Evolutionary conservation across 768 basidiomycete genomes (phyloP).

Genomic region (Naganishia randhawae): DNA sequence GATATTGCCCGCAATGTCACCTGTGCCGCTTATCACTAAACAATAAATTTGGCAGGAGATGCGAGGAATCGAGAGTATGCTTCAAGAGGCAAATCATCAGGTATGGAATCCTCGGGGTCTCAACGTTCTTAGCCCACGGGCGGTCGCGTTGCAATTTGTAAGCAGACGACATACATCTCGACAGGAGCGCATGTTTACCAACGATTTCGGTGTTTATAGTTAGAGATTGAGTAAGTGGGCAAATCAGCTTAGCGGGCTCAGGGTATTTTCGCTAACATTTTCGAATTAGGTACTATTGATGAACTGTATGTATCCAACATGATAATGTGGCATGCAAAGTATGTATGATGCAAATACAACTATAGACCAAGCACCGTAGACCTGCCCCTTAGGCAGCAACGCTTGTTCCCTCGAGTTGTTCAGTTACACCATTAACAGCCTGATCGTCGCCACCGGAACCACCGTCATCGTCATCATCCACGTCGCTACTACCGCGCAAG

Average conservation of each 20-base stretch:
- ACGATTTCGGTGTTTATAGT: constrained; percentile 54
- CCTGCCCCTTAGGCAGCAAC: constrained; percentile 14
- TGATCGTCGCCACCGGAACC: constrained; percentile 17
- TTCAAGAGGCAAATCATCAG: constrained; percentile 67
- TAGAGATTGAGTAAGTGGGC: constrained; percentile 74
- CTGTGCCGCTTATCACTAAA: neutral
- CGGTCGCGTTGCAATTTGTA: constrained; percentile 86
- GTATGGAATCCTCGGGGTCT: constrained; percentile 82
- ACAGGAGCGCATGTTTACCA: constrained; percentile 10
- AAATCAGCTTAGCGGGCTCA: neutral
- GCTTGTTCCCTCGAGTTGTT: constrained; percentile 19
- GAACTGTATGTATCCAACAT: neutral
- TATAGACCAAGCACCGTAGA: neutral
- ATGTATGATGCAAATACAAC: constrained; percentile 15
- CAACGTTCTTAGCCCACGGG: constrained; percentile 77
- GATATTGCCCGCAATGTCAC: neutral
- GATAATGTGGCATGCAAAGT: neutral
- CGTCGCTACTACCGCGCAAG: constrained; percentile 5
- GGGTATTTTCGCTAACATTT: neutral
- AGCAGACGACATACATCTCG: constrained; percentile 46
- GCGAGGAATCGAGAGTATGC: constrained; percentile 59
- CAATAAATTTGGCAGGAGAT: constrained; percentile 62
- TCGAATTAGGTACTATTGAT: neutral
- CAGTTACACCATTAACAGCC: constrained; percentile 13
- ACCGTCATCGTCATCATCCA: constrained; percentile 25